Conservation (phyloP, 768 basidiomycete species). For the Mycena rosella region DNA sequence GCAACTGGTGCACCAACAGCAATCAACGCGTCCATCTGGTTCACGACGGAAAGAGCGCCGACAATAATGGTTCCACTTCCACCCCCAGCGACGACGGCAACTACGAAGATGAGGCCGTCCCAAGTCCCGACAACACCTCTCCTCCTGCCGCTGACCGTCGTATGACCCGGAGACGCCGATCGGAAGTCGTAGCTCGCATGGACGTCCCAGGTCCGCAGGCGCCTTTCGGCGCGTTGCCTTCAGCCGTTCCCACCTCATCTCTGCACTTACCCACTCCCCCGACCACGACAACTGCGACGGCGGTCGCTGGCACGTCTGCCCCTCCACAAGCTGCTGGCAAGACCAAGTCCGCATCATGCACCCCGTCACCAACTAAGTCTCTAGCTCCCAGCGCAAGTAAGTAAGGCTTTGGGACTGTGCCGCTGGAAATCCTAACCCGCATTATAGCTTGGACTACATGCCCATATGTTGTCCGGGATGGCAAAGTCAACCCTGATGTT, state of each 20-base stretch:
- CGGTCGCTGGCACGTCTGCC: constrained; percentile 44
- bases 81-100: constrained; percentile 1
- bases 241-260: constrained; percentile 27
- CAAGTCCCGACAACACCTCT: not conserved
- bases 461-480: constrained; percentile 64
- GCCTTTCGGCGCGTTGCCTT: constrained; percentile 44
- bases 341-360: constrained; percentile 52
- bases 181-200: not conserved
- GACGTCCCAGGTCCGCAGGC: constrained; percentile 31
- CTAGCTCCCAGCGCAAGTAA: constrained; percentile 66
- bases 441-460: constrained; percentile 54
- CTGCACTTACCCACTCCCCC: constrained; percentile 7
- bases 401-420: constrained; percentile 33
- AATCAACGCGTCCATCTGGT: constrained; percentile 42
- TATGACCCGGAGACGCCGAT: constrained; percentile 30
- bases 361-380: constrained; percentile 61
- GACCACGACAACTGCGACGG: constrained; percentile 30
- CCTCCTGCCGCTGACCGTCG: constrained; percentile 12
- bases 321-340: constrained; percentile 52
- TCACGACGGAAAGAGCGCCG: constrained; percentile 41
- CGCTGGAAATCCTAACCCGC: constrained; percentile 14
- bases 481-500: constrained; percentile 68
- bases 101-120: constrained; percentile 23
- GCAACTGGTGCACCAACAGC: constrained; percentile 59
- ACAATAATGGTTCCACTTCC: constrained; percentile 23